Conservation (phyloP, 306 rosid genomes). For the Mimosa bimucronata region DNA sequence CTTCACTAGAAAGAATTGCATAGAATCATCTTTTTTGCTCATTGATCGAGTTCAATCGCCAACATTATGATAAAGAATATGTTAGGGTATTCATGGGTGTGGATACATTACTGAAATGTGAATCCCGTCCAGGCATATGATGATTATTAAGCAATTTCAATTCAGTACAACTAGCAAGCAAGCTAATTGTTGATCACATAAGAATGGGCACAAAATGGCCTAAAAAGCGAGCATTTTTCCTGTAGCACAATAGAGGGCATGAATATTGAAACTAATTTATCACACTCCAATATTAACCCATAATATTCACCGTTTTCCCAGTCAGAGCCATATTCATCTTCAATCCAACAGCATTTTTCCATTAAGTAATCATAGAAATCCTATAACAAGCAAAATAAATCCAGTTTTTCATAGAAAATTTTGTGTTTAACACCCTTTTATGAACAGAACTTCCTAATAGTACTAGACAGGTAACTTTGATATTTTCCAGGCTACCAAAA, state of each 20-base stretch:
- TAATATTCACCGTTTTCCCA: background rate
- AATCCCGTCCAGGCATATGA: background rate
- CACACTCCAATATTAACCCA: background rate
- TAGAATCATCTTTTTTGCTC: background rate
- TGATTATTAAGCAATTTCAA: background rate
- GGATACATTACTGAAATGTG: background rate
- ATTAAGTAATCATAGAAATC: background rate
- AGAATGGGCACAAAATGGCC: background rate
- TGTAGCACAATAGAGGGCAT: background rate
- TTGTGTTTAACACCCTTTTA: background rate
- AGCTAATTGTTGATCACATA: background rate
- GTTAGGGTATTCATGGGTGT: background rate
- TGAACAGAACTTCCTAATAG: background rate
- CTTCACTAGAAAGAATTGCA: background rate
- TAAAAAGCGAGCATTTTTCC: background rate
- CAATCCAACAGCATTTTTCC: background rate
- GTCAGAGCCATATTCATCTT: background rate
- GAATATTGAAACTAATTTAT: background rate
- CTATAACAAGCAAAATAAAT: background rate
- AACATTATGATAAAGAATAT: background rate
- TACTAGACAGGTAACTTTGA: background rate
- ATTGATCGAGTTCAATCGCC: background rate
- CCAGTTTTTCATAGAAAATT: slow-evolving; percentile 15
- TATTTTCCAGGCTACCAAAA: slow-evolving; percentile 11
- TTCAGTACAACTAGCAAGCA: background rate